Evolutionary conservation across 768 basidiomycete species (phyloP), one percentile per base, ranked within the genome.

Genomic region (Botryobasidium botryosum): DNA sequence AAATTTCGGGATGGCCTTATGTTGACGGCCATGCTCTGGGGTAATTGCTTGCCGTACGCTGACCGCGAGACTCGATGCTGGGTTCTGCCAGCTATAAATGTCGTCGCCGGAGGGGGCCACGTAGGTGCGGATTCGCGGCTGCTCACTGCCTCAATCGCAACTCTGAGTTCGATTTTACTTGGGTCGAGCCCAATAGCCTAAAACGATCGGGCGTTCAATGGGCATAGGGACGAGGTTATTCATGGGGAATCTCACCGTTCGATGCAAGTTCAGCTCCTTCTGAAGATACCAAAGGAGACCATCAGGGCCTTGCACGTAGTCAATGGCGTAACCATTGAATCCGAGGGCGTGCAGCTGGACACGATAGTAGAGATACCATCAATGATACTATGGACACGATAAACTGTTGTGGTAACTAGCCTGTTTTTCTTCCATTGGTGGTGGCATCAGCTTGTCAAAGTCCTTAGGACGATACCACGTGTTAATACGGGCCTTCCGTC

Each of bases 321-420:
- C 79, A 20, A 90, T 64, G 0, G 82, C 85, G 53, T 81, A 91
- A 3, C 79, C 77, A 50, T 90, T 78, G 54, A 97, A 86, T 3
- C 76, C 75, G 15, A 76, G 56, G 13, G 51, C 47, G 20, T 51
- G 50, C 54, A 96, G 60, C 83, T 92, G 47, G 8, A 38, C 24
- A 35, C 51, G 40, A 15, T 4, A 35, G 24, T 21, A 7, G 7
- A 26, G 54, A n/a, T 53, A 44, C 26, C 8, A 28, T 31, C 28
- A 33, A 24, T 15, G 5, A 23, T 20, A 24, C 10, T 38, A 21
- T 20, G 15, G 23, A 25, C 17, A 59, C 64, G 39, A 33, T 12
- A 18, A 18, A 12, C n/a, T 18, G 32, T 12, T 33, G 32, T 33
- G 12, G 37, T 15, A 17, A 29, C 55, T 6, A 42, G 80, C 83